Conservation (phyloP, 495 filamentous ascomycete species). For the Lophiostoma macrostomum region DNA sequence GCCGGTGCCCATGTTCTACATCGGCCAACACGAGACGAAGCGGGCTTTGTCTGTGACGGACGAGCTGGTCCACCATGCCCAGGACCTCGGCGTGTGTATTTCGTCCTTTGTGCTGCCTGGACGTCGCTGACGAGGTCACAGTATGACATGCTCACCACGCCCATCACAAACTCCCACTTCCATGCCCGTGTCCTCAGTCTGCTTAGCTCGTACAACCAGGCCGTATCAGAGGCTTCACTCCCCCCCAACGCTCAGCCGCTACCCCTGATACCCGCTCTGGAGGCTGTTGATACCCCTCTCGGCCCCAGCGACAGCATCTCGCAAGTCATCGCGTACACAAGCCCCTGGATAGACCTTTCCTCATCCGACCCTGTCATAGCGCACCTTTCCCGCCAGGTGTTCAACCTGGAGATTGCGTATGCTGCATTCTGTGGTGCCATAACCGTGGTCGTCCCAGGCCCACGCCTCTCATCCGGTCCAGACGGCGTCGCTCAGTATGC, state of each 20-base stretch:
- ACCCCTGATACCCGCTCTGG: slow-evolving; percentile 61
- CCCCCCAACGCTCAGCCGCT: slow-evolving; percentile 20
- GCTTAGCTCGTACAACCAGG: slow-evolving; percentile 41
- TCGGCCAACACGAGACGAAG: slow-evolving; percentile 79
- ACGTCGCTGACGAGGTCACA: slow-evolving; percentile 40
- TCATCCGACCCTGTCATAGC: slow-evolving; percentile 78
- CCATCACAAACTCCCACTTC: slow-evolving; percentile 82
- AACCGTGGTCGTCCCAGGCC: slow-evolving; percentile 78
- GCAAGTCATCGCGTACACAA: slow-evolving; percentile 68
- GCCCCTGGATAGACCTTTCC: slow-evolving; percentile 86
- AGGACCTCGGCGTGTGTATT: slow-evolving; percentile 54
- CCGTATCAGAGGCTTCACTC: slow-evolving; percentile 43
- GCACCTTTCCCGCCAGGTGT: slow-evolving; percentile 78
- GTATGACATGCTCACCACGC: slow-evolving; percentile 91
- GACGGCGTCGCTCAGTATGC: slow-evolving; percentile 69
- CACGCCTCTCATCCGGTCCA: slow-evolving; percentile 53
- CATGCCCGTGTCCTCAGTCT: slow-evolving; percentile 68
- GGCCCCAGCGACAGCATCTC: slow-evolving; percentile 68
- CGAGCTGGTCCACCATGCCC: slow-evolving; percentile 62
- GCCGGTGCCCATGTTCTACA: slow-evolving; percentile 63
- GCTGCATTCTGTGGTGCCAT: slow-evolving; percentile 89
- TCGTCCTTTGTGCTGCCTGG: background rate
- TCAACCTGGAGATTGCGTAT: slow-evolving; percentile 88
- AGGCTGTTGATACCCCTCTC: slow-evolving; percentile 68
- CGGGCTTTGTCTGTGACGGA: slow-evolving; percentile 60